Evolutionary conservation across 345 rosid genomes (phyloP).

Genomic region (Syzygium grande): DNA sequence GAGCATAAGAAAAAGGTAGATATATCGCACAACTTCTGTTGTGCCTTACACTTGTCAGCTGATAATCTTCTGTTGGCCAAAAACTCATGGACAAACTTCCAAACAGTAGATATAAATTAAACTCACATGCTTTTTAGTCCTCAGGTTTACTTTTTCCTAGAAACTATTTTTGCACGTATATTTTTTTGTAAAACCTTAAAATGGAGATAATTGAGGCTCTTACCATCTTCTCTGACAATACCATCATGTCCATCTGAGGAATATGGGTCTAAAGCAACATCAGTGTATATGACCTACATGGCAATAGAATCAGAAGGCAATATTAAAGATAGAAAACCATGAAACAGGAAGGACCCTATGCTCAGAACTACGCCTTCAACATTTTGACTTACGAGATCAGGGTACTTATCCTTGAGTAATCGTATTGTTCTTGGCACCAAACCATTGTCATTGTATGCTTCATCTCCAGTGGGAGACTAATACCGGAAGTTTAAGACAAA

Average conservation of each 20-base stretch:
- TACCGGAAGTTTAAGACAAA: neutral
- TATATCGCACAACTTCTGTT: neutral
- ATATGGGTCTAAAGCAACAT: slow-evolving; percentile 87
- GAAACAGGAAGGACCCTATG: neutral
- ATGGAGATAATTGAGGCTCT: neutral
- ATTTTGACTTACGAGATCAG: slow-evolving; percentile 67
- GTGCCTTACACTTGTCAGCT: neutral
- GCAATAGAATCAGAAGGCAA: slow-evolving; percentile 1
- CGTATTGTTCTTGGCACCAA: slow-evolving; percentile 75
- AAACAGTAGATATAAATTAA: neutral
- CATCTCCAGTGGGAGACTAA: slow-evolving; percentile 81
- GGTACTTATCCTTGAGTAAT: slow-evolving; percentile 68
- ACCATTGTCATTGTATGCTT: slow-evolving; percentile 86
- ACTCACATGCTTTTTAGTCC: neutral
- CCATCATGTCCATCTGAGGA: slow-evolving; percentile 94
- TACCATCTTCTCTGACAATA: slow-evolving; percentile 84
- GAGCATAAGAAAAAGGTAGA: neutral
- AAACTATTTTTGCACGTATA: neutral
- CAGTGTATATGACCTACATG: slow-evolving; percentile 71
- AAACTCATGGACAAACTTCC: neutral
- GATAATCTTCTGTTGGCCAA: neutral
- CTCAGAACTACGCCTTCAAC: neutral
- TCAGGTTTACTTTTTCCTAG: neutral
- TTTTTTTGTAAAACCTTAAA: neutral
- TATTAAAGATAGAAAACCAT: neutral